These are phyloP conservation scores for Carallia brachiata DNA, from an alignment of 345 rosid genomes.

Conservation along the genomic window DNA sequence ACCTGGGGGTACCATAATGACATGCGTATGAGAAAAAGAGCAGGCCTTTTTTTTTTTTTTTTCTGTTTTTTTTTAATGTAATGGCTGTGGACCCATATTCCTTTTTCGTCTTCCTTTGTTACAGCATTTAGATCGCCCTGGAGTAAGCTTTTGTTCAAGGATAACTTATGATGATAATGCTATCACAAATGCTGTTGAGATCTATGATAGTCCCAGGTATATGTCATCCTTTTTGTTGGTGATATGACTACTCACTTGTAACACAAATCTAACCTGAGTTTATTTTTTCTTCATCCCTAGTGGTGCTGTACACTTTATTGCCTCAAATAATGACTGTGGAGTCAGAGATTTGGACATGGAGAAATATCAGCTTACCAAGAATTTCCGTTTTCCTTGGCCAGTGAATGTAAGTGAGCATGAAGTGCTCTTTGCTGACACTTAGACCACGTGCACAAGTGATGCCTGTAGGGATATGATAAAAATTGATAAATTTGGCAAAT, in stretches of 20 bases:
- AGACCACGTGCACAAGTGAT: neutral
- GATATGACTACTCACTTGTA: neutral
- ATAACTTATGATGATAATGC: slow-evolving; percentile 90
- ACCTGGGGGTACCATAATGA: no score
- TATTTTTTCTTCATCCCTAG: slow-evolving; percentile 24
- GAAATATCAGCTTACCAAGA: slow-evolving; percentile 42
- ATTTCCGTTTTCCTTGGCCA: slow-evolving; percentile 50
- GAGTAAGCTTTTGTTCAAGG: slow-evolving; percentile 81
- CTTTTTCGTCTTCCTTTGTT: slow-evolving; percentile 1
- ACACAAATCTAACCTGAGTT: slow-evolving; percentile 9
- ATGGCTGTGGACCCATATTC: neutral
- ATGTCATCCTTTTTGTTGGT: neutral
- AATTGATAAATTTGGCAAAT: no score
- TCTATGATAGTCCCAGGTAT: slow-evolving; percentile 54
- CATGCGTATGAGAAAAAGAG: no score
- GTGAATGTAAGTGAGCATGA: slow-evolving; percentile 43
- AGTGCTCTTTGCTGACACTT: neutral
- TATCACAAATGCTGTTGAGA: slow-evolving; percentile 89
- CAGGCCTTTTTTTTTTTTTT: no score
- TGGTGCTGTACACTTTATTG: slow-evolving; percentile 50
- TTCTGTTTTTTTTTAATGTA: neutral
- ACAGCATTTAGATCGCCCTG: slow-evolving; percentile 84
- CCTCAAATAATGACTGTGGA: slow-evolving; percentile 58
- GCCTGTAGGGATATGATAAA: no score
- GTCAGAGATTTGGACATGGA: slow-evolving; percentile 60